These are phyloP conservation scores for Diutina neorugosa DNA, from an alignment of 1,139 yeast genomes.

Conservation along the genomic window DNA sequence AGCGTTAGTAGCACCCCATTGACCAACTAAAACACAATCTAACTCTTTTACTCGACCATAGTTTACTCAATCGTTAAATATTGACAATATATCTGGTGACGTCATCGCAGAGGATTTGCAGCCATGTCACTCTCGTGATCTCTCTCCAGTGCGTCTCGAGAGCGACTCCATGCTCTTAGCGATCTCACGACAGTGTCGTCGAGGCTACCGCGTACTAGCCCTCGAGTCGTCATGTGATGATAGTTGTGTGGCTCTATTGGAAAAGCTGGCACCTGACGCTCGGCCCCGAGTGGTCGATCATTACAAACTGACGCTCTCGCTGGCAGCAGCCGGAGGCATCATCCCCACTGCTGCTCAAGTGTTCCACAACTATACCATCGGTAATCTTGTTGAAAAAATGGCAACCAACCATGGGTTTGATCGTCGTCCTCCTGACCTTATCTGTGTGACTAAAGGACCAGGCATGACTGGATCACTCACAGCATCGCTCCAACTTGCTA, in stretches of 20 bases:
- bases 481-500: slow-evolving; percentile 74
- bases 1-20: too few relatives aligned
- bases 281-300: slow-evolving; percentile 50
- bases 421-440: slow-evolving; percentile 47
- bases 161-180: background rate
- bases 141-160: too few relatives aligned
- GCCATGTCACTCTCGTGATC: background rate
- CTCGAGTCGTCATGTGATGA: slow-evolving; percentile 95
- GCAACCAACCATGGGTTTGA: slow-evolving; percentile 15
- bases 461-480: slow-evolving; percentile 90
- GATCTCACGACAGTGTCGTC: background rate
- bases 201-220: slow-evolving; percentile 56
- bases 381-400: slow-evolving; percentile 19
- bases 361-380: slow-evolving; percentile 58
- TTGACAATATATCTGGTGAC: too few relatives aligned
- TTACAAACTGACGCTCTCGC: slow-evolving; percentile 52
- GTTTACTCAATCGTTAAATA: too few relatives aligned
- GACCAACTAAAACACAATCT: too few relatives aligned
- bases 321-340: slow-evolving; percentile 66
- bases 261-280: slow-evolving; percentile 22
- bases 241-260: slow-evolving; percentile 72
- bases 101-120: background rate
- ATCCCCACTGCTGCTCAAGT: slow-evolving; percentile 77
- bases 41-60: too few relatives aligned
- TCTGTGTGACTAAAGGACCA: slow-evolving; percentile 92